Percentiles rank a stretch among this genome's conserved stretches.
Conservation (phyloP, 2,329 filamentous ascomycete species). For the Sclerotinia glacialis region DNA sequence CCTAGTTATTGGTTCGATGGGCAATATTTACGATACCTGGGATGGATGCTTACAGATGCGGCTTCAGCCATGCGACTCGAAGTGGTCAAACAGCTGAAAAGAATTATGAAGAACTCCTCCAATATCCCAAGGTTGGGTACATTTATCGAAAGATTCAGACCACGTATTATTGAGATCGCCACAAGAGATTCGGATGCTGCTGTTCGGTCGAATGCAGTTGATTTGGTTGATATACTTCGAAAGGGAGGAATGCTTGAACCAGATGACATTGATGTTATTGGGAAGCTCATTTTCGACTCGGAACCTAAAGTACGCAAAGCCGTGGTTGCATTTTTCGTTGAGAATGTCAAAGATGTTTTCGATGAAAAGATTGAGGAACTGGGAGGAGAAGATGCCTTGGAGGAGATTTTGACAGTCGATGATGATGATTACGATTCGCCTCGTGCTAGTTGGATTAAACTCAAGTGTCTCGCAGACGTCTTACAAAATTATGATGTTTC, state of each 20-base stretch:
- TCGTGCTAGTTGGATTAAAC: constrained; percentile 80
- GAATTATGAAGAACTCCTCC: constrained; percentile 75
- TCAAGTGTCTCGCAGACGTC: constrained; percentile 85
- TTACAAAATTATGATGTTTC: constrained; percentile 77
- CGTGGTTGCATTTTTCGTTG: constrained; percentile 85
- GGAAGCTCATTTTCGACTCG: constrained; percentile 83
- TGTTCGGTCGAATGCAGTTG: constrained; percentile 77
- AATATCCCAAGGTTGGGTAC: constrained; percentile 75
- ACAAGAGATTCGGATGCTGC: constrained; percentile 77
- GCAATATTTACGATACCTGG: constrained; percentile 85
- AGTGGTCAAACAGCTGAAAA: constrained; percentile 77
- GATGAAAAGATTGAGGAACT: constrained; percentile 79
- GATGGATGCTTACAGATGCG: constrained; percentile 90
- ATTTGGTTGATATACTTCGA: constrained; percentile 77
- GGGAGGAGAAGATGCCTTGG: constrained; percentile 72
- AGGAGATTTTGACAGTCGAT: constrained; percentile 68
- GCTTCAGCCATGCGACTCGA: constrained; percentile 74
- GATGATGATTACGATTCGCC: constrained; percentile 75
- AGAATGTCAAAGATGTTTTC: constrained; percentile 79
- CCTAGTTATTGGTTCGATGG: constrained; percentile 89
- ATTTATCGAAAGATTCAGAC: constrained; percentile 89
- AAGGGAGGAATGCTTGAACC: constrained; percentile 85
- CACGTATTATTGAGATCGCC: constrained; percentile 88
- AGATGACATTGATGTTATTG: constrained; percentile 83
- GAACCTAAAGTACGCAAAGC: constrained; percentile 83